These are phyloP conservation scores for Backusella macrospora DNA, from an alignment of 192 early-diverging fungal species.

Conservation along the genomic window DNA sequence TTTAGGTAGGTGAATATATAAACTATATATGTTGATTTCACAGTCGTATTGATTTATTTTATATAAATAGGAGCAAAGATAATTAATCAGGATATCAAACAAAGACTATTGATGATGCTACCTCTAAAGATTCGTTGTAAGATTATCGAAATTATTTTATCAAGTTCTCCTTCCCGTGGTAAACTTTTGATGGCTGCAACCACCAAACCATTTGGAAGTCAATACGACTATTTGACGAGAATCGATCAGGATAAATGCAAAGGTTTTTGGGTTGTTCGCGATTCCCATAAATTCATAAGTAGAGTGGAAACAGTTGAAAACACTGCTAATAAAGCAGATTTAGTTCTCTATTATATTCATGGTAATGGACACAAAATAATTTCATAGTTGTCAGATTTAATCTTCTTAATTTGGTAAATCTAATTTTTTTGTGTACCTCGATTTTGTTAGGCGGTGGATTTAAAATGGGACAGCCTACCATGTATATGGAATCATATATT, in stretches of 20 bases:
- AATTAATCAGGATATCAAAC: conserved; percentile 4
- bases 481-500: conserved; percentile 22
- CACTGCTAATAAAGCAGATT: conserved; percentile 3
- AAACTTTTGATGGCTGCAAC: not conserved
- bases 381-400: conserved; percentile 3
- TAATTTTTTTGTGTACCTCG: not conserved
- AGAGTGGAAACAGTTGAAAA: not conserved
- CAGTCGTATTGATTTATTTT: not conserved
- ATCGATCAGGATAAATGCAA: not conserved
- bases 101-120: not conserved
- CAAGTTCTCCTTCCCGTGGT: not conserved
- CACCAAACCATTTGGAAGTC: conserved; percentile 12
- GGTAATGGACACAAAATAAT: conserved; percentile 15
- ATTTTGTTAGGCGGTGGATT: conserved; percentile 20
- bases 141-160: not conserved
- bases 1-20: not conserved
- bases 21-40: too few relatives aligned
- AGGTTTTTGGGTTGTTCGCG: conserved; percentile 16
- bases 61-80: not conserved
- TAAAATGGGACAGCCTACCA: conserved; percentile 10
- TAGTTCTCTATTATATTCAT: conserved; percentile 25
- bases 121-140: not conserved
- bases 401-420: not conserved
- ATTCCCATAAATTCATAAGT: not conserved
- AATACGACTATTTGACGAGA: conserved; percentile 4